Conservation (phyloP, 306 rosid species). For the Sindora glabra region DNA sequence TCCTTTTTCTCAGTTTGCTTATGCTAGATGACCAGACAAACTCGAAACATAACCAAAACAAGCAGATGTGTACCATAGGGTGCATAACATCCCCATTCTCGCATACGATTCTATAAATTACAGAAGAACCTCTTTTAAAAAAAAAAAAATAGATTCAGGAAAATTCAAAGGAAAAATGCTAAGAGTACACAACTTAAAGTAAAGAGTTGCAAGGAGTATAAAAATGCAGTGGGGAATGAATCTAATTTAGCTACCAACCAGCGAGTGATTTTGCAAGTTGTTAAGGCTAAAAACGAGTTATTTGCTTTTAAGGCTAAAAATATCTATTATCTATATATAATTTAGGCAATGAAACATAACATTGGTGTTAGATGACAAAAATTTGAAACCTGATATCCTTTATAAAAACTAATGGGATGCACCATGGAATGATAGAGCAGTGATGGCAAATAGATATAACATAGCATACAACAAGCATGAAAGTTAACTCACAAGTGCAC, state of each 20-base stretch:
- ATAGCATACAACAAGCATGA: not conserved
- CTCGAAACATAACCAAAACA: too few species aligned
- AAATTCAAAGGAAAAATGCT: not conserved
- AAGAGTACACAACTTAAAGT: not conserved
- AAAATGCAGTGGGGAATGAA: not conserved
- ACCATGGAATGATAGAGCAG: not conserved
- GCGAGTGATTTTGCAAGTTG: not conserved
- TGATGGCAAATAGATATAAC: conserved; percentile 8
- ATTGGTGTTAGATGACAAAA: not conserved
- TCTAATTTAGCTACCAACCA: not conserved
- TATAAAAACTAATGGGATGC: not conserved
- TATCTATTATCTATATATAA: not conserved
- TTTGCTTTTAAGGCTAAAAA: not conserved
- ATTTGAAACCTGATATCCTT: too few species aligned
- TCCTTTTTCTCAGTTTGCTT: too few species aligned
- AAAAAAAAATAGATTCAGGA: not conserved
- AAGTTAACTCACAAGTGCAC: not conserved
- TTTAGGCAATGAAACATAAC: too few species aligned
- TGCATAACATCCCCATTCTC: too few species aligned
- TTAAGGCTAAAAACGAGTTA: not conserved
- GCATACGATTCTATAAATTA: too few species aligned
- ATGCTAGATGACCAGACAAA: too few species aligned
- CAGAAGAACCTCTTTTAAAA: too few species aligned
- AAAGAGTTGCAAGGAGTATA: not conserved
- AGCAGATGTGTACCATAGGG: too few species aligned